These are phyloP conservation scores for Penicillium macrosclerotiorum DNA, from an alignment of 495 filamentous ascomycete genomes.

Conservation along the genomic window DNA sequence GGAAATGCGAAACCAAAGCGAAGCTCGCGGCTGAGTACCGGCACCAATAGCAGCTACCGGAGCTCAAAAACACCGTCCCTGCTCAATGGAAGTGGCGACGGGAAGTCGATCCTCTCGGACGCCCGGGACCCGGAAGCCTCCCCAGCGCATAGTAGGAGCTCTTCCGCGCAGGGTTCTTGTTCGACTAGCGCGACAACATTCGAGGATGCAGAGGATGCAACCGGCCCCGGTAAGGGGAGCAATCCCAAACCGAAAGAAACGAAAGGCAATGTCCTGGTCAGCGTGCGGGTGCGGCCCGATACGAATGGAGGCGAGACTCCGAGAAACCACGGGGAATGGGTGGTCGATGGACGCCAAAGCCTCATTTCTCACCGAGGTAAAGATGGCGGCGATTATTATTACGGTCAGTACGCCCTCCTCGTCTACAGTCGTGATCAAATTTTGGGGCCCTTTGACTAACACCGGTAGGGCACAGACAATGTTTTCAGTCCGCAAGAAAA, in stretches of 20 bases:
- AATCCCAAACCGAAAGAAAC: conserved; percentile 56
- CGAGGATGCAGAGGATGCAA: conserved; percentile 56
- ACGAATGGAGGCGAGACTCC: conserved; percentile 54
- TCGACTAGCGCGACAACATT: conserved; percentile 87
- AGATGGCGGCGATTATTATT: conserved; percentile 90
- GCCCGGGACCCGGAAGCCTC: conserved; percentile 71
- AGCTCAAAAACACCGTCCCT: conserved; percentile 65
- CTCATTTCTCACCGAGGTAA: conserved; percentile 80
- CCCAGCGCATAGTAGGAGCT: conserved; percentile 82
- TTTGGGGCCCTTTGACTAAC: not conserved
- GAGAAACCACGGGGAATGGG: conserved; percentile 79
- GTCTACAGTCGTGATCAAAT: not conserved
- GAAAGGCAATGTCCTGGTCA: conserved; percentile 95
- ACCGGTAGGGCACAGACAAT: conserved; percentile 62
- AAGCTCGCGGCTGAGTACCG: conserved; percentile 39
- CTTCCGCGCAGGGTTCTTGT: conserved; percentile 85
- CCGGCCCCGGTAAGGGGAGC: conserved; percentile 30
- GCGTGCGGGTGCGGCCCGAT: conserved; percentile 90
- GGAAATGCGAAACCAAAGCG: conserved; percentile 31
- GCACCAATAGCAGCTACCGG: conserved; percentile 45
- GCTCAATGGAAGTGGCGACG: conserved; percentile 75
- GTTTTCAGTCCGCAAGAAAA: conserved; percentile 91
- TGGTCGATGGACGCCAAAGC: conserved; percentile 80
- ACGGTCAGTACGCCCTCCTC: conserved; percentile 57
- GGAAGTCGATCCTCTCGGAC: conserved; percentile 62